Percentiles rank a stretch among this genome's conserved stretches.
Conservation (phyloP, 768 basidiomycete species). For the Lactifluus piperatus region DNA sequence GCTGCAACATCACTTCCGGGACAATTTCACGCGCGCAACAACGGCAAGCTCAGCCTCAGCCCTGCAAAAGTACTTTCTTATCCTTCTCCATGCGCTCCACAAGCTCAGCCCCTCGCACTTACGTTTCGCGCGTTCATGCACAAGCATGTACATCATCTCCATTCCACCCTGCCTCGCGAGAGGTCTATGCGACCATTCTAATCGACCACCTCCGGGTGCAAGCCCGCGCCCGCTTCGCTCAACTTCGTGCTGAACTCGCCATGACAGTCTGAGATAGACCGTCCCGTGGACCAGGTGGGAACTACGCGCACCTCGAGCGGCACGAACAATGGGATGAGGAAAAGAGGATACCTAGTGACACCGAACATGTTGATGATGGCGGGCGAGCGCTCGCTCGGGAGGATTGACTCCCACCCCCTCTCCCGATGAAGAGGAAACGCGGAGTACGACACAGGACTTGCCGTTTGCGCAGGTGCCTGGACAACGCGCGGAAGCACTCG, state of each 20-base stretch:
- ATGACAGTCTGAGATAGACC: slow-evolving; percentile 87
- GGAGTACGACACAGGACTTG: slow-evolving; percentile 50
- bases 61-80: background rate
- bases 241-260: slow-evolving; percentile 76
- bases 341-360: slow-evolving; percentile 55
- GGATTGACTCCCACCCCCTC: slow-evolving; percentile 39
- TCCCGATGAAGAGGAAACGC: slow-evolving; percentile 49
- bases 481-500: slow-evolving; percentile 70
- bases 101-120: background rate
- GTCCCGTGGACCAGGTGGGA: slow-evolving; percentile 55
- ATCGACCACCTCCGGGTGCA: slow-evolving; percentile 86
- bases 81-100: background rate
- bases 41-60: background rate
- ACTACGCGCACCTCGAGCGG: slow-evolving; percentile 54
- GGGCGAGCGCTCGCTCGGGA: slow-evolving; percentile 34
- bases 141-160: slow-evolving; percentile 81
- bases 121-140: slow-evolving; percentile 68
- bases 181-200: slow-evolving; percentile 83
- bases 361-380: slow-evolving; percentile 39
- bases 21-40: background rate
- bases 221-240: slow-evolving; percentile 68
- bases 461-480: slow-evolving; percentile 53
- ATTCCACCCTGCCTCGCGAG: slow-evolving; percentile 78
- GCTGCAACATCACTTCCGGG: background rate
- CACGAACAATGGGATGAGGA: slow-evolving; percentile 75